Evolutionary conservation across 148 eudicot genomes (phyloP), one percentile per base, ranked within the genome.

Genomic region (Silene latifolia): DNA sequence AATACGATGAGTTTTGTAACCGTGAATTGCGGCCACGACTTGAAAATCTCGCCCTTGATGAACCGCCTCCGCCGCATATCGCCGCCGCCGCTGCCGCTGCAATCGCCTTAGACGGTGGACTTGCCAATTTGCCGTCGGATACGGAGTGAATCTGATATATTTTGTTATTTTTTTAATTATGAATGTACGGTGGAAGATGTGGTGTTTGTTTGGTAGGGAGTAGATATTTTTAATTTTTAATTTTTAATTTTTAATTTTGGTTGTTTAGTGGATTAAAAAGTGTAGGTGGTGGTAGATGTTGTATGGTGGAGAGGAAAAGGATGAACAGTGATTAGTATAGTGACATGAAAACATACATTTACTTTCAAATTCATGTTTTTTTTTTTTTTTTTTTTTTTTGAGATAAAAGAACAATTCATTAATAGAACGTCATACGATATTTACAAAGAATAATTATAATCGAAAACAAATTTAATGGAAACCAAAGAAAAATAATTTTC

Each of bases 1-100:
- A 89, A 69, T 92, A 89, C 63, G 94, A 92, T 11, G 91, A 89
- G 53, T 89, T 92, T 53, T 87, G 80, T 54, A 76, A 87, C 64
- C 72, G 75, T 17, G 92, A 89, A 72, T 83, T 92, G 80, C 87
- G 72, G 78, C 94, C 94, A 3, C 86, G 87, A 18, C 80, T 92
- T 82, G 83, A 83, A 48, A 83, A 82, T 63, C 83, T 91, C 0
- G 1, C 53, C 0, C 1, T 70, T 19, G 20, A 48, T 61, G 20
- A 17, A 3, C 32, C 63, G 7, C 12, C 39, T 8, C 35, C 44
- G 44, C 44, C 44, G 44, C 39, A 29, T 17, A 21, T 15, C 23
- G 15, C 70, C 24, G 64, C 75, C 32, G 27, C 66, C 13, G n/a
- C 27, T 3, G 27, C 66, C 13, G n/a, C 27, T 3, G 12, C 47